Evolutionary conservation across 2,329 filamentous ascomycete species (phyloP), one percentile per base, ranked within the genome.

Genomic region (Fusarium tupiense): DNA sequence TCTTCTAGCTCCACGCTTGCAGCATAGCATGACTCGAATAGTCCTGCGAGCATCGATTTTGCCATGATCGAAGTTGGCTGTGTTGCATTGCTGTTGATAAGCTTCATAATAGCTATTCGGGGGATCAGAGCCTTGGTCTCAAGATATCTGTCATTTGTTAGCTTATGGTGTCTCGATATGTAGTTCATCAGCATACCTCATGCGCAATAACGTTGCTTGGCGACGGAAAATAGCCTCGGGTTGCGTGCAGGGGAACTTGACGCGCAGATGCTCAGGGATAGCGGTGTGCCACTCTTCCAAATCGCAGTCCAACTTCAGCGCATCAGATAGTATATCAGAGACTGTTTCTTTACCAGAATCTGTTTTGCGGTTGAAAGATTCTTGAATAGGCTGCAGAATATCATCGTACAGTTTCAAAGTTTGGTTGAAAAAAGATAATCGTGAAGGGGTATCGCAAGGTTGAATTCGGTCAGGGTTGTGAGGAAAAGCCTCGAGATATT

Each of bases 1-100:
- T 79, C 77, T 33, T 77, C 68, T 6, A 79, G 24, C 33, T 79
- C 76, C 37, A 77, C 67, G 14, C 78, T 75, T 19, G 78, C 67
- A 20, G 77, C 58, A 20, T 73, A 74, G 22, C 74, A 75, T 1
- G 72, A 67, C 22, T 79, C 71, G 5, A 77, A 70, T 14, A 80
- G 44, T 0, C 76, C 72, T 11, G 54, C 47, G 3, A 79, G 43
- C 44, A 79, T 67, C 3, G 75, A 71, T 54, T 56, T 75, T 6
- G 76, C 66, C 12, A 79, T 61, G 11, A 69, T 38, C 0, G 71
- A 69, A 2, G 69, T 46, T 13, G 74, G 71, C 2, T 73, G 72
- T 1, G 59, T 49, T 22, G 64, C 4, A 20, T 69, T 58, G 9
- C 14, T 57, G 41, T 59, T 49, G 4, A 69, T 64, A 8, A 79